Evolutionary conservation across 2,329 filamentous ascomycete species (phyloP).

Genomic region (Cryphonectria japonica): DNA sequence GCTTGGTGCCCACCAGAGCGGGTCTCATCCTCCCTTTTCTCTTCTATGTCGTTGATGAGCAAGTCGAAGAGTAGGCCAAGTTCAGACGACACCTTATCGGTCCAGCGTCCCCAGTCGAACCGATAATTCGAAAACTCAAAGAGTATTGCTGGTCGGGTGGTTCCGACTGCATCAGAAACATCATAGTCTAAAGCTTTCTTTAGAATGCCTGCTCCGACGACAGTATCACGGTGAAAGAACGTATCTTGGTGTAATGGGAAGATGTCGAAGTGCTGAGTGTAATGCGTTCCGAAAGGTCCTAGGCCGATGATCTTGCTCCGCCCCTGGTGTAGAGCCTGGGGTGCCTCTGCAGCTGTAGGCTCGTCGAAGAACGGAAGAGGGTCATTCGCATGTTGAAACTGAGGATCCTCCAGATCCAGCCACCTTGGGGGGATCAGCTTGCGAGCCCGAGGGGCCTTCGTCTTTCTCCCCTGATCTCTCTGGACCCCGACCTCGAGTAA

Average conservation of each 20-base stretch:
- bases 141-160: conserved; percentile 40
- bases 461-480: background rate
- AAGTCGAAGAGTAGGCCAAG: conserved; percentile 65
- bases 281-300: conserved; percentile 63
- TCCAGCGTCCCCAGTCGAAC: conserved; percentile 61
- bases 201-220: conserved; percentile 60
- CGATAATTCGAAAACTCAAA: conserved; percentile 53
- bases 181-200: conserved; percentile 41
- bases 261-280: conserved; percentile 65
- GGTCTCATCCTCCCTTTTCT: conserved; percentile 30
- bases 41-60: conserved; percentile 51
- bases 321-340: conserved; percentile 30
- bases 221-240: conserved; percentile 63
- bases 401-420: conserved; percentile 55
- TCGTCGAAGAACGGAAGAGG: conserved; percentile 45
- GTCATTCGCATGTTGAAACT: conserved; percentile 58
- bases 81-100: conserved; percentile 62
- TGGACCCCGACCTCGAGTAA: background rate
- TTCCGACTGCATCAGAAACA: conserved; percentile 18
- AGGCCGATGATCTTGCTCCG: conserved; percentile 54
- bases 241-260: conserved; percentile 60
- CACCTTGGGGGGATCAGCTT: conserved; percentile 50
- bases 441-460: conserved; percentile 40
- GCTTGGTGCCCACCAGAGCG: conserved; percentile 26
- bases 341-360: conserved; percentile 32